These are phyloP conservation scores for Amaranthus hypochondriacus DNA, from an alignment of 148 eudicot genomes.

Conservation along the genomic window DNA sequence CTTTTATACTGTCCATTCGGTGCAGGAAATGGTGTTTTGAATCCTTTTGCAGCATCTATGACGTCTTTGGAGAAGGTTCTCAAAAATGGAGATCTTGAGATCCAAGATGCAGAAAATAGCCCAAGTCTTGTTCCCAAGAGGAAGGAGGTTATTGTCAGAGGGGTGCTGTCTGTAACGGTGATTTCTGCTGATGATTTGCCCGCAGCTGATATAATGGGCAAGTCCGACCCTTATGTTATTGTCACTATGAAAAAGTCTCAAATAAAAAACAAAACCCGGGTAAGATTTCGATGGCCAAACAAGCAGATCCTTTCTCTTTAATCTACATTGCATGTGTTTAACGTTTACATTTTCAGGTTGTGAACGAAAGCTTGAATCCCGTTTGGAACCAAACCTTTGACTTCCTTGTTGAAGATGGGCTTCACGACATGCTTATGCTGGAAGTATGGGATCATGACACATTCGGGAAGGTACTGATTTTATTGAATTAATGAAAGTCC, in stretches of 20 bases:
- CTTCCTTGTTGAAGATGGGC: slow-evolving; percentile 91
- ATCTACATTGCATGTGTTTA: background rate
- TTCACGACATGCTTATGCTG: slow-evolving; percentile 80
- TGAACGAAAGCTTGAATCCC: slow-evolving; percentile 80
- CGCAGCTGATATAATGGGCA: slow-evolving; percentile 75
- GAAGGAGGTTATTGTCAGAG: slow-evolving; percentile 74
- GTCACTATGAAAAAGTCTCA: slow-evolving; percentile 74
- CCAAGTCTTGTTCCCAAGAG: slow-evolving; percentile 33
- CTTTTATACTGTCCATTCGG: slow-evolving; percentile 74
- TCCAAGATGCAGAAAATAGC: slow-evolving; percentile 40
- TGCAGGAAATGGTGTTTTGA: slow-evolving; percentile 43
- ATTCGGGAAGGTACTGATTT: slow-evolving; percentile 72
- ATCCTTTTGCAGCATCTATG: slow-evolving; percentile 69
- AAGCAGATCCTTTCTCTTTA: background rate
- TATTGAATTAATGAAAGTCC: no score
- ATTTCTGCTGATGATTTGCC: slow-evolving; percentile 87
- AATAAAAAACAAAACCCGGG: slow-evolving; percentile 81
- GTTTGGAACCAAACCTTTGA: slow-evolving; percentile 99
- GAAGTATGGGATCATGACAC: slow-evolving; percentile 98
- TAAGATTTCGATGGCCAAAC: slow-evolving; percentile 21
- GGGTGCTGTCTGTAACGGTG: slow-evolving; percentile 87
- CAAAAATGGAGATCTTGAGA: slow-evolving; percentile 44
- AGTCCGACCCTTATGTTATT: slow-evolving; percentile 86
- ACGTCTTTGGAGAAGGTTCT: slow-evolving; percentile 83
- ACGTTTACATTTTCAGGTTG: slow-evolving; percentile 52